These are phyloP conservation scores for Spathaspora sp. DNA, from an alignment of 1,139 yeast species.

Conservation along the genomic window DNA sequence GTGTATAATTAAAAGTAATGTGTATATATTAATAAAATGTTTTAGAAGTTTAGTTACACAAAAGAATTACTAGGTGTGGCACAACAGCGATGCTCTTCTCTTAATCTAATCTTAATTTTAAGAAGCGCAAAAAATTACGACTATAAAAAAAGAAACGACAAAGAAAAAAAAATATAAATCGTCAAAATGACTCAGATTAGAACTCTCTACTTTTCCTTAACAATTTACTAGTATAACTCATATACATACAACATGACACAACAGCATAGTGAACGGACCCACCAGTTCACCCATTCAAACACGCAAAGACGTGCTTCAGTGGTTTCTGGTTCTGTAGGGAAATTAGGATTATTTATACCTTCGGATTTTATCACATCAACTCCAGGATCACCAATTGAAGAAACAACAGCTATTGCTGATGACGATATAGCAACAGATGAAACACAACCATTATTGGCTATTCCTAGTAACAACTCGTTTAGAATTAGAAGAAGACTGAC, in stretches of 20 bases:
- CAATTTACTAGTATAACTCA: neutral
- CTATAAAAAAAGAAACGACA: too few relatives aligned
- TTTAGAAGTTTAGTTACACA: neutral
- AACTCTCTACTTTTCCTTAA: neutral
- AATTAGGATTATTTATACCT: constrained; percentile 53
- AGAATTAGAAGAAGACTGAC: constrained; percentile 21
- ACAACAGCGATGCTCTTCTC: neutral
- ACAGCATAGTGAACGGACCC: constrained; percentile 19
- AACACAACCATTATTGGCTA: constrained; percentile 15
- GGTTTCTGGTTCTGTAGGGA: constrained; percentile 53
- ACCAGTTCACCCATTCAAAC: constrained; percentile 49
- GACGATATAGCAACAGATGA: constrained; percentile 18
- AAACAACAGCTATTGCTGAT: constrained; percentile 13
- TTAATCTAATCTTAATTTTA: neutral
- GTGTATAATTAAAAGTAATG: neutral
- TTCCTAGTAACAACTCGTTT: constrained; percentile 3
- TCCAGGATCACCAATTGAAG: constrained; percentile 9
- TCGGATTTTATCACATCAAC: constrained; percentile 39
- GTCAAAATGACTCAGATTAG: neutral
- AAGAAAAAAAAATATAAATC: neutral
- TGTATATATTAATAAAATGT: neutral
- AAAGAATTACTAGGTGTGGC: neutral
- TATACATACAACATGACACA: constrained; percentile 5
- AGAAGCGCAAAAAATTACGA: neutral
- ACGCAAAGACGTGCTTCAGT: constrained; percentile 52